Base-by-base conservation (phyloP, 805 yeast genomes). In the Myxozyma mucilagina region DNA sequence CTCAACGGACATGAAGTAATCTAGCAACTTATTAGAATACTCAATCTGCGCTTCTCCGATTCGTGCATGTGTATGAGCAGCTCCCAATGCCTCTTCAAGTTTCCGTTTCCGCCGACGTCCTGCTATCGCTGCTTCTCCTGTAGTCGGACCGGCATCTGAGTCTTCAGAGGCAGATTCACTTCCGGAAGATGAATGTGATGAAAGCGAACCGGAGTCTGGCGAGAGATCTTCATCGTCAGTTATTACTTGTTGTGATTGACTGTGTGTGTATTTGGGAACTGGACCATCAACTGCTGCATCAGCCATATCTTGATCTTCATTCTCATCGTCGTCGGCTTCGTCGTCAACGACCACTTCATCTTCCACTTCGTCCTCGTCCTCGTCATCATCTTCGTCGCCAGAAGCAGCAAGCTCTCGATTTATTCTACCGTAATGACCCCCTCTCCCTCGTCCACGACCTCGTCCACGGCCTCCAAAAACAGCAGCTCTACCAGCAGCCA, bases 1-100 rank as follows among this genome's bases (percentile, higher is more conserved):
- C 60, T 84, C 87, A 1, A 86, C 80, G 8, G 82, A 76, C 74
- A 83, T 77, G 70, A 82, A 84, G 72, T 77, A 84, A 65, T 80
- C 84, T 55, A 82, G 74, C 50, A 83, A 74, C 60, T 78, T 75
- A 53, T 78, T 78, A 3, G 81, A 76, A 66, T 79, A 81, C 47
- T 77, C 78, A 43, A 78, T 73, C 53, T 72, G 75, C 0, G 76
- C 68, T 35, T 63, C 63, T n/a, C 61, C 60, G 13, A 67, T 53
- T 8, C 61, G 60, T 24, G 56, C 56, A 20, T 60, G 64, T 39
- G 66, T 38, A 36, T 60, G 53, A 18, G 62, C 53, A 6, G 53
- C 52, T 8, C 59, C 63, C 5, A 50, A 48, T 13, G 57, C 56
- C 41, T 56, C 57, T 29, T 51, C 57, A 16, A 58, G 45, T 14